Conservation (phyloP, 148 eudicot species). For the Drosera capensis region DNA sequence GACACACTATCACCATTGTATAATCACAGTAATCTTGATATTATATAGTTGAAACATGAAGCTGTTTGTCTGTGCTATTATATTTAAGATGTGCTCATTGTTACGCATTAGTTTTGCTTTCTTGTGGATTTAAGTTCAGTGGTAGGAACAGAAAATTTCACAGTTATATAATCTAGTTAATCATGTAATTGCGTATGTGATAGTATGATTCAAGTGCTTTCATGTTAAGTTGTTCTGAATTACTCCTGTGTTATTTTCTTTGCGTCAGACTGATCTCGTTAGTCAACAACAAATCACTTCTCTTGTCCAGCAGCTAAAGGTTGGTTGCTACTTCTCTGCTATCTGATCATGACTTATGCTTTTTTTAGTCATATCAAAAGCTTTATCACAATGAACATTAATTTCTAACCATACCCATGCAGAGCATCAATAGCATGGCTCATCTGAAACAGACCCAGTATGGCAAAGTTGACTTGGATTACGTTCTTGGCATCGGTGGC, state of each 20-base stretch:
- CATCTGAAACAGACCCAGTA: constrained; percentile 49
- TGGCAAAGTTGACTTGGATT: constrained; percentile 84
- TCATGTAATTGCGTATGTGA: too few species aligned
- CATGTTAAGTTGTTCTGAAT: background rate
- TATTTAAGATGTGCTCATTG: background rate
- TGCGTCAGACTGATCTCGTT: constrained; percentile 85
- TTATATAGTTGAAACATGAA: too few species aligned
- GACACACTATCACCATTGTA: too few species aligned
- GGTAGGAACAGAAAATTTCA: too few species aligned
- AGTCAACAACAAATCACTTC: constrained; percentile 46
- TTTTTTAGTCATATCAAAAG: background rate
- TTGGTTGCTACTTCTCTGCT: constrained; percentile 16
- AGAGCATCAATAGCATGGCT: constrained; percentile 85
- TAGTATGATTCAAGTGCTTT: background rate
- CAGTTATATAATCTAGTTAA: too few species aligned
- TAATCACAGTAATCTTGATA: too few species aligned
- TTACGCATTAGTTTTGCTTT: background rate
- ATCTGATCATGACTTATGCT: background rate
- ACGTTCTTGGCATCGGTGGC: constrained; percentile 98
- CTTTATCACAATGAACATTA: background rate
- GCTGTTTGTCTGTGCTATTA: background rate
- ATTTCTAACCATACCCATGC: constrained; percentile 10
- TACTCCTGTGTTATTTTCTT: constrained; percentile 5
- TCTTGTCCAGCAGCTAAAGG: constrained; percentile 65
- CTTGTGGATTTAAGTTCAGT: too few species aligned